Conservation (phyloP, 2,329 filamentous ascomycete genomes). For the Aureobasidium subglaciale region DNA sequence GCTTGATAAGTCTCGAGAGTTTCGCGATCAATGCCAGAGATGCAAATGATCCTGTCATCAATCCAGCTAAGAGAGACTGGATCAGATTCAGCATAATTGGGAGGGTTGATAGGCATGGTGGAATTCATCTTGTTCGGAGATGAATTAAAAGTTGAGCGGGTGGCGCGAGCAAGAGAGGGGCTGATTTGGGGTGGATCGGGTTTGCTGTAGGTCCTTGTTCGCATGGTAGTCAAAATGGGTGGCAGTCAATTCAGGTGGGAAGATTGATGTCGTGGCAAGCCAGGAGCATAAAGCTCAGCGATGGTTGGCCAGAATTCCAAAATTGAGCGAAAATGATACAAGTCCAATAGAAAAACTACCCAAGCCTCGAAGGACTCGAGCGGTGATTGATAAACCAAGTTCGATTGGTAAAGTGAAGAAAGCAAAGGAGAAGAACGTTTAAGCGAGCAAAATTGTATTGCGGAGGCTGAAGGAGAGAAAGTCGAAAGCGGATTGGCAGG, state of each 20-base stretch:
- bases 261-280: slow-evolving; percentile 2
- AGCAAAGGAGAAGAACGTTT: slow-evolving; percentile 10
- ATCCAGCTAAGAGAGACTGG: background rate
- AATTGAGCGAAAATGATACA: background rate
- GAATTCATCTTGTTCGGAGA: slow-evolving; percentile 6
- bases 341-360: background rate
- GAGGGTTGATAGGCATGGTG: background rate
- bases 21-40: slow-evolving; percentile 7
- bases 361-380: background rate
- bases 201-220: slow-evolving; percentile 10
- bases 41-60: background rate
- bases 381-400: background rate
- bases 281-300: background rate
- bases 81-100: slow-evolving; percentile 5
- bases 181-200: background rate
- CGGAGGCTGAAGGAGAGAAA: background rate
- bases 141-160: background rate
- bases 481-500: background rate
- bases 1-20: slow-evolving; percentile 3
- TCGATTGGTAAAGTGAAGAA: background rate
- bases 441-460: slow-evolving; percentile 5
- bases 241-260: background rate
- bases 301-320: background rate
- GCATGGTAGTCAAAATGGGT: background rate
- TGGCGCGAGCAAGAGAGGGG: background rate